Base-by-base conservation (phyloP, 1,139 yeast species). In the Sugiyamaella xylanicola region DNA sequence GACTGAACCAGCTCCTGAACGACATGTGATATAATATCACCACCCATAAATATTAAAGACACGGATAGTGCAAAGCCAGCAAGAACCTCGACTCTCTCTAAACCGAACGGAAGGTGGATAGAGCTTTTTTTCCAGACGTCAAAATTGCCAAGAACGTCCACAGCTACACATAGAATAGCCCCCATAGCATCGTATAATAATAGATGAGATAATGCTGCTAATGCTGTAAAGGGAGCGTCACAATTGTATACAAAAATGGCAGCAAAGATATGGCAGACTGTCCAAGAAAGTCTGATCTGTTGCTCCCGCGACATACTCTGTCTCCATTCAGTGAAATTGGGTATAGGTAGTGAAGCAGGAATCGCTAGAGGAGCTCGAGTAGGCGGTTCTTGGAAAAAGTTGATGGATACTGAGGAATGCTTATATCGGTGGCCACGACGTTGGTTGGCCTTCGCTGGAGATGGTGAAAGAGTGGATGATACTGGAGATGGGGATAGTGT, bases 371-470 rank as follows among this genome's bases (percentile, higher is more conserved):
- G 85, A 11, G 87, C 85, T 44, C 84, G 76, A 15, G 83, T 85
- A 5, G 91, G 86, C 0, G 97, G 97, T 67, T 92, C 98, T 68
- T 89, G 97, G 70, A 93, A 93, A 68, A 92, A 81, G 69, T 93
- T 93, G 93, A 93, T 87, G 2, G 96, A 88, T 4, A 93, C 96
- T n/a, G 97, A 90, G 4, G 97, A 90, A 66, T 93, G 98, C 69
- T 93, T 93, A 68, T 93, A 93, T 64, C 92, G 82, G 72, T 93
- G 99, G 9, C 99, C 98, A 61, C 92, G 85, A 74, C 98, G 83
- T 16, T 55, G 57, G 17, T 48, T 55, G 16, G 55, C 46, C 29
- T 55, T 55, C 7, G 58, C 58, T 2, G 54, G 56, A 3, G 56
- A 52, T 17, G 55, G 27, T 15, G 54, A 49, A 2, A 36, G 22